Conservation (phyloP, 2,329 filamentous ascomycete genomes). For the Sporothrix brunneoviolacea region DNA sequence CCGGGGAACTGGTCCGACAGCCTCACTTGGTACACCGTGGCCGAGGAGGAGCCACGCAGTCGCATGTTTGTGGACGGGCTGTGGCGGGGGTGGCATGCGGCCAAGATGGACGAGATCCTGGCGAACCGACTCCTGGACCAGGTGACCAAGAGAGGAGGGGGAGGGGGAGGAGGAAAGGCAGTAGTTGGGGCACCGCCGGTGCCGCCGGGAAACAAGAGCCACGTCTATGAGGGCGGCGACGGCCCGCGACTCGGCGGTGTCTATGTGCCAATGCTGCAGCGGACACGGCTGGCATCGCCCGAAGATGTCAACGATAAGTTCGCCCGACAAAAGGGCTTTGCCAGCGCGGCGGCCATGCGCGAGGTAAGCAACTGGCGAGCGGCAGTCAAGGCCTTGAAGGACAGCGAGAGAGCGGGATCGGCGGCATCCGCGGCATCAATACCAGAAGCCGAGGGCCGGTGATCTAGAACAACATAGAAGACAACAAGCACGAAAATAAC, state of each 20-base stretch:
- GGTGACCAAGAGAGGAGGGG: slow-evolving; percentile 30
- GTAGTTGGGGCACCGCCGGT: slow-evolving; percentile 43
- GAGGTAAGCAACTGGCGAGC: slow-evolving; percentile 30
- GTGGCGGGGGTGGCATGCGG: slow-evolving; percentile 76
- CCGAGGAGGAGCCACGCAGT: slow-evolving; percentile 51
- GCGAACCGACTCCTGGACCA: slow-evolving; percentile 66
- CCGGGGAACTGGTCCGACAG: slow-evolving; percentile 44
- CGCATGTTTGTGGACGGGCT: slow-evolving; percentile 64
- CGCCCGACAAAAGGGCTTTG: slow-evolving; percentile 55
- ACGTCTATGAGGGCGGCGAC: slow-evolving; percentile 51
- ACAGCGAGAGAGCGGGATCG: not conserved
- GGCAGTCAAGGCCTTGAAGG: slow-evolving; percentile 24
- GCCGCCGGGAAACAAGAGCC: slow-evolving; percentile 22
- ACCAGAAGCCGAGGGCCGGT: no score
- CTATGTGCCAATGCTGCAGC: slow-evolving; percentile 51
- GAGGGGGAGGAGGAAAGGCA: no score
- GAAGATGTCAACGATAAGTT: slow-evolving; percentile 55
- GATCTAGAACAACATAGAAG: not conserved
- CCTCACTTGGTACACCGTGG: slow-evolving; percentile 72
- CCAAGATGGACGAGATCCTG: slow-evolving; percentile 86
- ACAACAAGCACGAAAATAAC: no score
- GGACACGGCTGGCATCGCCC: slow-evolving; percentile 40
- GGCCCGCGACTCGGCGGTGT: slow-evolving; percentile 41
- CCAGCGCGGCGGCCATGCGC: slow-evolving; percentile 43
- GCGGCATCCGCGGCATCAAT: no score